Evolutionary conservation across 1,139 yeast species (phyloP), one percentile per base, ranked within the genome.

Genomic region (Geotrichum cucujoidarum): DNA sequence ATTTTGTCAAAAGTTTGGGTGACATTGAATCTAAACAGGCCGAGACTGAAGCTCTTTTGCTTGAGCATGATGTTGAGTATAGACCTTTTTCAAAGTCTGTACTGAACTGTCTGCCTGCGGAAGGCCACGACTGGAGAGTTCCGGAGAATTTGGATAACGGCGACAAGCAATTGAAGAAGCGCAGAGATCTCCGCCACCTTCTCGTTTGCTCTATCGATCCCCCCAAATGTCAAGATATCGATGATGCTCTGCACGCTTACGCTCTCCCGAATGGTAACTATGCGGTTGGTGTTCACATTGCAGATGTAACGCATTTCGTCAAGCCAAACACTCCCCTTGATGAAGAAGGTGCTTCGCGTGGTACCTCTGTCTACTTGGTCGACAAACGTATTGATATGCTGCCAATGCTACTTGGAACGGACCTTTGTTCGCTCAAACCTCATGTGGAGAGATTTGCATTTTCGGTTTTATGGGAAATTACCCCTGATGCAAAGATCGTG

Each of bases 321-420:
- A 88, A 89, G 66, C 83, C 98, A 0, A 85, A 83, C 55, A 89
- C 97, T 3, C 82, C 98, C 0, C 73, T 94, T 53, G 98, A 94
- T 65, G 84, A 80, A 43, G 99, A 94, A 69, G 99, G 97, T 67
- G 95, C 97, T 1, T 76, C 95, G 2, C 79, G 99, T 67, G 97
- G 97, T 63, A 94, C 98, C 0, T 90, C 98, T 4, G 97, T 92
- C 2, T 94, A 94, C 67, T 74, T 94, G 53, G 98, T 94, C n/a
- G 98, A 94, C 65, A 92, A 94, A 67, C 86, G 99, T 75, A 94
- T 94, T 58, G 99, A 94, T 75, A 94, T 94, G 99, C 75, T 94
- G 58, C 99, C 99, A 2, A 83, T 86, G 83, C 71, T 94, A 46
- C 74, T 94, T 52, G 98, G 98, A 64, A 94, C 98, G 1, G 94